Evolutionary conservation across 192 early-diverging fungal species (phyloP).

Genomic region (Coemansia sp.): DNA sequence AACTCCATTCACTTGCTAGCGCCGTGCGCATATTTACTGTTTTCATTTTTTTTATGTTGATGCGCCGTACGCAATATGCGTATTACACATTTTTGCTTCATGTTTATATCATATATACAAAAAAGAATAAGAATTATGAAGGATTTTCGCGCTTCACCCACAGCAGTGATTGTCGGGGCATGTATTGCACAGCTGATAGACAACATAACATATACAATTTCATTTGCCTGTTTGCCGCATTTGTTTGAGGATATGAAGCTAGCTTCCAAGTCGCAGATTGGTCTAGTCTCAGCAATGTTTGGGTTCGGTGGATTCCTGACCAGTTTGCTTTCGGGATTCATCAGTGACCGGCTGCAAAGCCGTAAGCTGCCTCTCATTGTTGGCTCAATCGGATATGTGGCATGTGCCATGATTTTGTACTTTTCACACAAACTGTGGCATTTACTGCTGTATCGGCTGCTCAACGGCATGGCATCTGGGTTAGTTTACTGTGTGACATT

Average conservation of each 20-base stretch:
- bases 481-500: conserved; percentile 32
- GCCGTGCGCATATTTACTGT: no score
- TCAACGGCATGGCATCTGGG: conserved; percentile 47
- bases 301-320: conserved; percentile 34
- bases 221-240: conserved; percentile 45
- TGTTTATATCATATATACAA: no score
- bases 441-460: conserved; percentile 30
- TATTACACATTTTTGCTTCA: no score
- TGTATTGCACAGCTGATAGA: conserved; percentile 34
- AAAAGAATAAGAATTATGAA: not conserved
- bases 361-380: conserved; percentile 34
- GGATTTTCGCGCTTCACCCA: conserved; percentile 16
- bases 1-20: no score
- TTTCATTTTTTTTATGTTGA: no score
- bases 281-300: conserved; percentile 38
- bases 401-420: conserved; percentile 24
- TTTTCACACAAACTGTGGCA: conserved; percentile 42
- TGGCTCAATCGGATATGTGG: conserved; percentile 25
- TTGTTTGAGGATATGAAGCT: conserved; percentile 45
- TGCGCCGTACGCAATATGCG: no score
- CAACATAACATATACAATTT: conserved; percentile 38
- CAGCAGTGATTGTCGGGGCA: conserved; percentile 20
- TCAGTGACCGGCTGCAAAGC: conserved; percentile 33
- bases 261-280: conserved; percentile 35
- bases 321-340: conserved; percentile 30